These are phyloP conservation scores for Candida chauliodis DNA, from an alignment of 805 yeast species.

Conservation along the genomic window DNA sequence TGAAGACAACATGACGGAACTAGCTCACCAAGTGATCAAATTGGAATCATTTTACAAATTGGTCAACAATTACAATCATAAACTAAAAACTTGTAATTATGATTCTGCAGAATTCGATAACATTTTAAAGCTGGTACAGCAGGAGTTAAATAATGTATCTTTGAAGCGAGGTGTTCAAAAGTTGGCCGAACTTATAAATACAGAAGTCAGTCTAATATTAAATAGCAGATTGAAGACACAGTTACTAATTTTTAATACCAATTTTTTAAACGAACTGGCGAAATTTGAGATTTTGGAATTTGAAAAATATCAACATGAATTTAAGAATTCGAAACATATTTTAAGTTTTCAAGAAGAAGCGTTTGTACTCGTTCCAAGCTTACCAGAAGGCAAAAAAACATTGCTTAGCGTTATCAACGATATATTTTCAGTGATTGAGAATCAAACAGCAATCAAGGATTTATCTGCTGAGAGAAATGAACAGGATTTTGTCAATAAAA, in stretches of 20 bases:
- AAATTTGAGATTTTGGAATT: constrained; percentile 7
- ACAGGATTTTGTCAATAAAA: neutral
- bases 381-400: constrained; percentile 31
- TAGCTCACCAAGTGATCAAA: constrained; percentile 17
- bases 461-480: neutral
- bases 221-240: constrained; percentile 17
- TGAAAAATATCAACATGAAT: constrained; percentile 4
- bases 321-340: constrained; percentile 21
- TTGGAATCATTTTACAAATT: constrained; percentile 16
- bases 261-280: neutral
- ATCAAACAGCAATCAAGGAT: constrained; percentile 12
- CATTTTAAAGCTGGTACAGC: constrained; percentile 14
- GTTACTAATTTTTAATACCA: constrained; percentile 8
- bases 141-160: constrained; percentile 13
- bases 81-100: constrained; percentile 17
- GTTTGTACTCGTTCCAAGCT: constrained; percentile 37
- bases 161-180: constrained; percentile 16
- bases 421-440: constrained; percentile 17
- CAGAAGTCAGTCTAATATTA: constrained; percentile 19
- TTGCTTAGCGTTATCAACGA: constrained; percentile 20
- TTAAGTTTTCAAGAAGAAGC: constrained; percentile 34
- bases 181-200: constrained; percentile 21
- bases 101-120: constrained; percentile 10
- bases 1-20: constrained; percentile 18
- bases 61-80: constrained; percentile 14